phyloP scores from a whole-genome alignment of 1,284 basidiomycete species.

The Cutaneotrichosporon sp. region DNA sequence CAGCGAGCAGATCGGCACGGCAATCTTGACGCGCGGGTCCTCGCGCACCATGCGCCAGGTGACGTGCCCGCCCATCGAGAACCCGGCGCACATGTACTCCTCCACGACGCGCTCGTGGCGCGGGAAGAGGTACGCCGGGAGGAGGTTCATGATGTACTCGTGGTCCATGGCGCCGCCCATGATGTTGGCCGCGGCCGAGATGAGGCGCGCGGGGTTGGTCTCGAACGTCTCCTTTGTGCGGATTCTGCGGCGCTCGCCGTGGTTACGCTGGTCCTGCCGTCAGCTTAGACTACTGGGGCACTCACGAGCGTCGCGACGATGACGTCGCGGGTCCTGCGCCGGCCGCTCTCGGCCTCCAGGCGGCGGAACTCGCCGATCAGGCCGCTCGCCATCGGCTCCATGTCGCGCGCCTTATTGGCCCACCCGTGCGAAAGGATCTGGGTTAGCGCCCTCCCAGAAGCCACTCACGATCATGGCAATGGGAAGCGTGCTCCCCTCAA shows the following conservation, averaged over 20 bases:
- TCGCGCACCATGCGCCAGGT: constrained; percentile 19
- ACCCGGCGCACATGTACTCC: constrained; percentile 64
- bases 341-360: constrained; percentile 12
- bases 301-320: constrained; percentile 50
- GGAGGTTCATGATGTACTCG: constrained; percentile 76
- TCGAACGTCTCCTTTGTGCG: constrained; percentile 62
- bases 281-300: constrained; percentile 7
- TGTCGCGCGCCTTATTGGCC: constrained; percentile 23
- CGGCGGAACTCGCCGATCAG: constrained; percentile 35
- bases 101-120: constrained; percentile 63
- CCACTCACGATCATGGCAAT: constrained; percentile 39
- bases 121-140: constrained; percentile 77
- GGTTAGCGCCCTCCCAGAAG: no score
- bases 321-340: constrained; percentile 35
- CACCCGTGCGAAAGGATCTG: constrained; percentile 23
- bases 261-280: constrained; percentile 73
- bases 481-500: constrained; percentile 28
- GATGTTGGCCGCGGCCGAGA: constrained; percentile 3
- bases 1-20: constrained; percentile 20
- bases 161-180: constrained; percentile 59
- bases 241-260: constrained; percentile 57
- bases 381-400: constrained; percentile 42
- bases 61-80: constrained; percentile 56
- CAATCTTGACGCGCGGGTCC: constrained; percentile 35
- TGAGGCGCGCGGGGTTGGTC: constrained; percentile 63